Evolutionary conservation across 805 yeast genomes (phyloP), one percentile per base, ranked within the genome.

Genomic region (Yarrowia divulgata): DNA sequence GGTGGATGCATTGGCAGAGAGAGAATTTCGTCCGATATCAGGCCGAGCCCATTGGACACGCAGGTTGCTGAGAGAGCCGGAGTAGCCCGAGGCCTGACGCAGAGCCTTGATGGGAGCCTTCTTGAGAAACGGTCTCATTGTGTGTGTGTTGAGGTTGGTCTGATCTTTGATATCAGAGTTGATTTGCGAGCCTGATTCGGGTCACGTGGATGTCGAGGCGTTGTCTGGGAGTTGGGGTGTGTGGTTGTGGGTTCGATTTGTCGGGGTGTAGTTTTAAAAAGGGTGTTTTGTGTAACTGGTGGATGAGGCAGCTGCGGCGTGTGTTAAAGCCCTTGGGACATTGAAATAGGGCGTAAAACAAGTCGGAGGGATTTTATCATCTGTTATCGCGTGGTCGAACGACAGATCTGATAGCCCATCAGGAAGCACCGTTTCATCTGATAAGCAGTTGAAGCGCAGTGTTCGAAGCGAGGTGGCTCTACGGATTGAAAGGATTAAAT

Each of bases 1-100:
- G 43, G 69, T 69, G 29, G 60, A 49, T n/a, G n/a, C 76, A 76
- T 52, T 23, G 43, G 69, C 67, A 14, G 67, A 23, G 18, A 49
- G 68, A 12, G 39, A 35, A 12, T 6, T 34, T 50, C 55, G 45
- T 23, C 43, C 54, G 10, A 42, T 23, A 40, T 68, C 48, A 23
- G 68, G 69, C 12, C 49, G 50, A 34, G 69, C 63, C 69, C 69
- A 64, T 14, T 35, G 37, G 23, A 42, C 40, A 14, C 69, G 69
- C 43, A 62, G 39, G 49, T 64, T 63, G 43, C 46, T 40, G 48
- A 67, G 57, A 7, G 68, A 54, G 35, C 45, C 60, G 9, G 52
- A 34, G 57, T 60, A 62, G 34, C 69, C 69, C 12, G 68, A 67
- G 4, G 69, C 69, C 69, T 66, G 62, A 5, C 69, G 60, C 23